Evolutionary conservation across 805 yeast genomes (phyloP).

Genomic region (Saccharomycopsis babjevae): DNA sequence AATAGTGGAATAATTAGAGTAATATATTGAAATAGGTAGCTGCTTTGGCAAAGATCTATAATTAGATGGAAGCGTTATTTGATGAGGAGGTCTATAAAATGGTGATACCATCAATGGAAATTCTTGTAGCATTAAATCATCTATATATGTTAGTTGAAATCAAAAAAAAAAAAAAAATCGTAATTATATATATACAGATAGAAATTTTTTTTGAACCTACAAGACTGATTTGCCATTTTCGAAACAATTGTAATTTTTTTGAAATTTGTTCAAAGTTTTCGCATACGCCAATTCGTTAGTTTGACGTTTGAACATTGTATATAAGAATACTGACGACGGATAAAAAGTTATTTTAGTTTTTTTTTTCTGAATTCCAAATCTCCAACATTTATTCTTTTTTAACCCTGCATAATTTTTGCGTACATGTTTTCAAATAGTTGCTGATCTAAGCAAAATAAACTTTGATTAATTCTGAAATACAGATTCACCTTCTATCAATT

Average conservation of each 20-base stretch:
- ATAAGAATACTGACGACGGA: no score
- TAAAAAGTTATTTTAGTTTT: no score
- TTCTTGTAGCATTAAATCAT: conserved; percentile 31
- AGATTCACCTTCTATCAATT: no score
- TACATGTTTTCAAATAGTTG: no score
- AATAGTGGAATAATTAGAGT: conserved; percentile 5
- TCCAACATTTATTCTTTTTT: no score
- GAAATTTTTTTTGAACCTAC: neutral
- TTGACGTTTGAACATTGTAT: no score
- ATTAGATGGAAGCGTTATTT: conserved; percentile 41
- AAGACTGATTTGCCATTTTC: neutral
- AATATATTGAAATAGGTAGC: conserved; percentile 21
- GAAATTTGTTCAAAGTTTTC: no score
- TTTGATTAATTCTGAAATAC: no score
- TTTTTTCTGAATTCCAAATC: no score
- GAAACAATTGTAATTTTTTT: neutral
- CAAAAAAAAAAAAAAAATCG: neutral
- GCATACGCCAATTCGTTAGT: no score
- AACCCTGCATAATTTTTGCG: no score
- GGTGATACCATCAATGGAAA: conserved; percentile 49
- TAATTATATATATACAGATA: neutral
- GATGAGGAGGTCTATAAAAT: conserved; percentile 41
- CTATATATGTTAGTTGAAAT: neutral
- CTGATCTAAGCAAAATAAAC: no score
- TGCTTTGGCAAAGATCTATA: conserved; percentile 31